phyloP scores from a whole-genome alignment of 768 basidiomycete genomes.

The Collybiopsis confluens region DNA sequence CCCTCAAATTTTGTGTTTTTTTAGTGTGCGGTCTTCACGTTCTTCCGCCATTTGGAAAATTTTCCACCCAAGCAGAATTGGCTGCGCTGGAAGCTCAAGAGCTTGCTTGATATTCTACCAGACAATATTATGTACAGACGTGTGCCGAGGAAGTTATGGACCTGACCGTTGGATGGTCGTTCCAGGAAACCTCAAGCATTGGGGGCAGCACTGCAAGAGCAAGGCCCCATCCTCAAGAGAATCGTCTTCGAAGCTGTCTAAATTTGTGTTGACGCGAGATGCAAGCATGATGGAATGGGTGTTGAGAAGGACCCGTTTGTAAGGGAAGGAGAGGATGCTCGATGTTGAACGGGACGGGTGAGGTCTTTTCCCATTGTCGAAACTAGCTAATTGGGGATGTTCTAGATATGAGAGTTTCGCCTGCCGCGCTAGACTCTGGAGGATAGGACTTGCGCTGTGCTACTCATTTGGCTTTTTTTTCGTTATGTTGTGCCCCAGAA shows the following conservation, averaged over 20 bases:
- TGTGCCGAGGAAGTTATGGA: not conserved
- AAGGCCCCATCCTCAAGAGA: not conserved
- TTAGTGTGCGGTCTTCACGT: not conserved
- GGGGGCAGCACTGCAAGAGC: not conserved
- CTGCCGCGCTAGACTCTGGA: too few relatives aligned
- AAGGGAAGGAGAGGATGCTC: not conserved
- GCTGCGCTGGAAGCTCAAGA: not conserved
- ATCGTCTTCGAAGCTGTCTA: not conserved
- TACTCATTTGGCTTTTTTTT: not conserved
- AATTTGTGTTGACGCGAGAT: not conserved
- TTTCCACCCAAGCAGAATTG: not conserved
- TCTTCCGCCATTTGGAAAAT: not conserved
- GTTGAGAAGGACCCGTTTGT: not conserved
- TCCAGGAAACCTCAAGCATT: not conserved
- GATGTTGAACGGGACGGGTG: too few relatives aligned
- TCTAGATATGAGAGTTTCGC: too few relatives aligned
- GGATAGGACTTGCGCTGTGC: too few relatives aligned
- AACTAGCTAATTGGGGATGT: too few relatives aligned
- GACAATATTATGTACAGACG: not conserved
- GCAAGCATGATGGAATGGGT: not conserved
- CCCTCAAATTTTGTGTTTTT: not conserved
- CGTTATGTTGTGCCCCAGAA: too few relatives aligned
- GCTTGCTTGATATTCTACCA: not conserved
- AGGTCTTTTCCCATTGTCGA: too few relatives aligned
- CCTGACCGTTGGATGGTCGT: slow-evolving; percentile 3